A percentile compares a stretch with the other conserved stretches of the same genome.
phyloP scores from a whole-genome alignment of 1,284 basidiomycete species.

The Paramarasmius palmivorus region DNA sequence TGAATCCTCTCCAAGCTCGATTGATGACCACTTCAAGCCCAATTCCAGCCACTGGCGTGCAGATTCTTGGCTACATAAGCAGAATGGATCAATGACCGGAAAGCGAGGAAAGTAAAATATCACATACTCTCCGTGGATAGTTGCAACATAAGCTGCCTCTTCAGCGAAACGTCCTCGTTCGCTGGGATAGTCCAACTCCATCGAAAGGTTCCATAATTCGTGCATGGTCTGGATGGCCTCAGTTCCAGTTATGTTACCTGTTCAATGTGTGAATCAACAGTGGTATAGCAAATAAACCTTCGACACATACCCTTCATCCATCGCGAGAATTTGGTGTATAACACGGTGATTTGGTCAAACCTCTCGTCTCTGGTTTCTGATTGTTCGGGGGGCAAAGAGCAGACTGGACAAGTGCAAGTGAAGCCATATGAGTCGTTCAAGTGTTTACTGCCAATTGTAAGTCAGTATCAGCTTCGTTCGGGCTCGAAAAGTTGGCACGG shows the following conservation, averaged over 20 bases:
- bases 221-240: conserved; percentile 48
- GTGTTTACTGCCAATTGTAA: conserved; percentile 35
- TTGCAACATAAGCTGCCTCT: conserved; percentile 57
- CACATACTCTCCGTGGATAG: conserved; percentile 61
- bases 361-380: conserved; percentile 51
- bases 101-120: conserved; percentile 2
- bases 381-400: conserved; percentile 48
- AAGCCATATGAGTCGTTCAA: conserved; percentile 55
- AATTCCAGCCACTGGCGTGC: conserved; percentile 48
- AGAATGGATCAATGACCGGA: conserved; percentile 6
- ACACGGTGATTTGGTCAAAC: conserved; percentile 41
- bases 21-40: conserved; percentile 52
- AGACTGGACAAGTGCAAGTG: conserved; percentile 55
- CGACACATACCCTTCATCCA: conserved; percentile 40
- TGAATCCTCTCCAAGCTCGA: conserved; percentile 53
- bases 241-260: conserved; percentile 37
- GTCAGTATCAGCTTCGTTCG: neutral
- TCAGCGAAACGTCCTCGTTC: conserved; percentile 61
- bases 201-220: conserved; percentile 54
- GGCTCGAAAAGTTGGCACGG: neutral
- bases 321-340: conserved; percentile 42
- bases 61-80: conserved; percentile 36
- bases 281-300: neutral
- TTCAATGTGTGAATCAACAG: neutral
- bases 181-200: conserved; percentile 62